Evolutionary conservation across 192 early-diverging fungal genomes (phyloP).

Genomic region (Diversispora epigaea): DNA sequence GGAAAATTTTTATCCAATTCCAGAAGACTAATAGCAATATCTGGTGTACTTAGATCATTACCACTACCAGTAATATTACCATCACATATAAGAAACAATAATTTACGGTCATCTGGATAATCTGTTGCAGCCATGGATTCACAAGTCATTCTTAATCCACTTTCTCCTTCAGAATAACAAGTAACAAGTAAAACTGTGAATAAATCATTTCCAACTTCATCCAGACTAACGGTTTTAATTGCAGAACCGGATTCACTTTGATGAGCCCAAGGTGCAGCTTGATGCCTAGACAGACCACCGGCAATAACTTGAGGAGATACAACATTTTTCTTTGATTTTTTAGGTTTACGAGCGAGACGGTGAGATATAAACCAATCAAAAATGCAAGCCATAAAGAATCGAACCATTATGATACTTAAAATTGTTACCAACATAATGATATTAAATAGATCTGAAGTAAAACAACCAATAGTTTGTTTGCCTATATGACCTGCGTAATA

Average conservation of each 20-base stretch:
- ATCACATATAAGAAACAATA: constrained; percentile 84
- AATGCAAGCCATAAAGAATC: constrained; percentile 71
- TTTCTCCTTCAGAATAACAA: constrained; percentile 88
- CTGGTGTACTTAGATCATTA: constrained; percentile 71
- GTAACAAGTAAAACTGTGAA: constrained; percentile 79
- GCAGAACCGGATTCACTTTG: constrained; percentile 38
- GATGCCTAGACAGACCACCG: neutral
- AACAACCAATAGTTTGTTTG: constrained; percentile 76
- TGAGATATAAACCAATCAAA: constrained; percentile 79
- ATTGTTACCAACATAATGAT: constrained; percentile 71
- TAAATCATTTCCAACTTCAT: constrained; percentile 42
- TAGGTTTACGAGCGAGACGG: constrained; percentile 40
- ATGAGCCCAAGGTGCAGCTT: constrained; percentile 35
- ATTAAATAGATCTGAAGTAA: constrained; percentile 71
- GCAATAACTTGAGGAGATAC: too few species aligned
- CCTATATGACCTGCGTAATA: constrained; percentile 80
- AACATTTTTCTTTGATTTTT: neutral
- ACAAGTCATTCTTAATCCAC: constrained; percentile 76
- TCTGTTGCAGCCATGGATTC: constrained; percentile 81
- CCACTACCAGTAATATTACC: constrained; percentile 85
- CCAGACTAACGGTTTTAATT: constrained; percentile 51
- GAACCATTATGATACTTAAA: constrained; percentile 59
- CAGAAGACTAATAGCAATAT: constrained; percentile 79
- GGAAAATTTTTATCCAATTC: constrained; percentile 44
- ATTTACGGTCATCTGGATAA: constrained; percentile 84